Evolutionary conservation across 2,329 filamentous ascomycete species (phyloP).

Genomic region (Coniochaeta pulveracea): DNA sequence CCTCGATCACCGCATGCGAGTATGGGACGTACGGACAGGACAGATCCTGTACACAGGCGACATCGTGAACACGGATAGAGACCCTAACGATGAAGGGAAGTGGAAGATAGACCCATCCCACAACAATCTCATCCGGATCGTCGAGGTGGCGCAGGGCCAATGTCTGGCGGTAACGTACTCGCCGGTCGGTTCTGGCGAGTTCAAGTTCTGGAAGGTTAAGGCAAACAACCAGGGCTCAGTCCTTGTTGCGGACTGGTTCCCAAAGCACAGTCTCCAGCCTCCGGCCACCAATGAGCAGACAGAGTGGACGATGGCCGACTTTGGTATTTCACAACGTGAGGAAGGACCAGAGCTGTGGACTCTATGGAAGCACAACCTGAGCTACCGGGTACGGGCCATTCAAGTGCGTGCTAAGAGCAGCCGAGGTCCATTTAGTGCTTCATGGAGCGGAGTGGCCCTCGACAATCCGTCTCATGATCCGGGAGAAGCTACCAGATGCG

Average conservation of each 20-base stretch:
- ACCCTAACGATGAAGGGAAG: slow-evolving; percentile 58
- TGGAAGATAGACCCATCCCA: slow-evolving; percentile 73
- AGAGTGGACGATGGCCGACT: slow-evolving; percentile 76
- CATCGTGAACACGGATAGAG: slow-evolving; percentile 56
- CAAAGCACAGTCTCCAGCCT: slow-evolving; percentile 47
- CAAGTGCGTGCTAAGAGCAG: slow-evolving; percentile 60
- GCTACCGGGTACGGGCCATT: slow-evolving; percentile 63
- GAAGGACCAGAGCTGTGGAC: slow-evolving; percentile 57
- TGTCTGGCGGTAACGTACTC: slow-evolving; percentile 70
- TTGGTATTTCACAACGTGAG: slow-evolving; percentile 45
- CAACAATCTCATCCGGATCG: slow-evolving; percentile 62
- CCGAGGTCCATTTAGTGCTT: slow-evolving; percentile 47
- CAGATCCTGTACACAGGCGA: slow-evolving; percentile 68
- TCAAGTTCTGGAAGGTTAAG: slow-evolving; percentile 82
- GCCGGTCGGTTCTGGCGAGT: slow-evolving; percentile 75
- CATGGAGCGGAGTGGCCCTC: slow-evolving; percentile 60
- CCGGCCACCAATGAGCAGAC: slow-evolving; percentile 60
- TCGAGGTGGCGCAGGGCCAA: slow-evolving; percentile 43
- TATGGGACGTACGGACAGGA: slow-evolving; percentile 81
- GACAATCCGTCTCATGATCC: slow-evolving; percentile 44
- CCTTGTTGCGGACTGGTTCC: slow-evolving; percentile 61
- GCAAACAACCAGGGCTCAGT: slow-evolving; percentile 53
- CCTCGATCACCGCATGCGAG: slow-evolving; percentile 76
- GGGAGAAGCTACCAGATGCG: slow-evolving; percentile 48
- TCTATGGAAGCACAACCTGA: slow-evolving; percentile 75